phyloP scores from a whole-genome alignment of 169 alveolate species.

The Plasmodium knowlesi region DNA sequence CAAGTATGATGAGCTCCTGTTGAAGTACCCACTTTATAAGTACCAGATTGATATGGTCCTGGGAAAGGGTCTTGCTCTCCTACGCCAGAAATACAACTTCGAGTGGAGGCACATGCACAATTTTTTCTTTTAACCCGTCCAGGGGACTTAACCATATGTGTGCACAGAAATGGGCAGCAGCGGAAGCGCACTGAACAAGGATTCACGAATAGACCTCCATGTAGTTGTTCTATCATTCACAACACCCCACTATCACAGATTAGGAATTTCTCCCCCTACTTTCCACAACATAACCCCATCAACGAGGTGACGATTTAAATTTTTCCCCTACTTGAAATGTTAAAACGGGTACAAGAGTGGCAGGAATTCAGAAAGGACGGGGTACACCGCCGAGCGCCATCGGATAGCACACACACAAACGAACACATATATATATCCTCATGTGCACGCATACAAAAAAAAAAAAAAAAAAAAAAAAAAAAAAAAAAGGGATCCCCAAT shows the following conservation, averaged over 20 bases:
- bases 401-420: not conserved
- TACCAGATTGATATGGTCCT: conserved; percentile 64
- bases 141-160: not conserved
- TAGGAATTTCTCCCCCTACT: not conserved
- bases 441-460: too few relatives aligned
- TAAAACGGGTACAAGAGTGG: not conserved
- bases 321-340: not conserved
- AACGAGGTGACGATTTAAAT: not conserved
- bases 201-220: not conserved
- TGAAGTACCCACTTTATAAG: conserved; percentile 34
- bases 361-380: not conserved
- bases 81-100: conserved; percentile 49
- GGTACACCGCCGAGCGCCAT: not conserved
- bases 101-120: conserved; percentile 73
- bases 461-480: not conserved
- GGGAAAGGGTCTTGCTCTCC: conserved; percentile 54
- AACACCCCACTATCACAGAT: not conserved
- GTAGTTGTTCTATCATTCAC: not conserved
- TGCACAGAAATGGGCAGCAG: not conserved
- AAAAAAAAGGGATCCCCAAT: not conserved
- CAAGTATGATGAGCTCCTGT: conserved; percentile 34
- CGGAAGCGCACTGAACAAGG: not conserved
- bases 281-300: too few relatives aligned
- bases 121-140: conserved; percentile 19
- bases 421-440: too few relatives aligned